These are phyloP conservation scores for Smallanthus sonchifolius DNA, from an alignment of 129 eudicot genomes.

Conservation along the genomic window DNA sequence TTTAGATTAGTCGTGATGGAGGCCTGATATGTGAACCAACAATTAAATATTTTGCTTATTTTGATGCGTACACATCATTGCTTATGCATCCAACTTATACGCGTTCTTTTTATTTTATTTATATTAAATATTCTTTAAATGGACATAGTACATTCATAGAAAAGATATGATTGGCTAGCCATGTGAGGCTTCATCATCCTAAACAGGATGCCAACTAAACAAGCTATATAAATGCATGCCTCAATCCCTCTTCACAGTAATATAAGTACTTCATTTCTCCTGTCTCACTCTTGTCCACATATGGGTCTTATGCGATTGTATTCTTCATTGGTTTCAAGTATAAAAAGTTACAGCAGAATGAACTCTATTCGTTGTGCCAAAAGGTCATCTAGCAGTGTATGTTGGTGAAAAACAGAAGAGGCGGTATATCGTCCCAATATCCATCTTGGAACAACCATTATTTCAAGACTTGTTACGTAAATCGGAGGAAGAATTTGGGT, in stretches of 20 bases:
- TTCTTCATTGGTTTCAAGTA: background rate
- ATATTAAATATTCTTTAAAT: background rate
- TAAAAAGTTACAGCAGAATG: background rate
- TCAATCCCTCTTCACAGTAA: background rate
- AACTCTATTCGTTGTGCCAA: background rate
- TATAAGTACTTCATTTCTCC: too few species aligned
- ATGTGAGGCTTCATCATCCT: slow-evolving; percentile 7
- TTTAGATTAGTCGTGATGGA: too few species aligned
- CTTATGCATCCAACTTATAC: slow-evolving; percentile 12
- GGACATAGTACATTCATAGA: background rate
- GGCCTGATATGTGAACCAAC: background rate
- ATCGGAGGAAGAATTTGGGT: background rate
- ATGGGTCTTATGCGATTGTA: background rate
- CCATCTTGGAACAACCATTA: background rate
- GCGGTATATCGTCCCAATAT: background rate
- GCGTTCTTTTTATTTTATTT: background rate
- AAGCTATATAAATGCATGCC: slow-evolving; percentile 1
- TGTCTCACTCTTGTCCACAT: background rate
- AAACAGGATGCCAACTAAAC: background rate
- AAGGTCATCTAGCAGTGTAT: background rate
- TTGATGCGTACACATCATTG: background rate
- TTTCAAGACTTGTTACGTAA: background rate
- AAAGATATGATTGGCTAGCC: background rate
- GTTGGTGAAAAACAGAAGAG: background rate
- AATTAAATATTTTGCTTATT: background rate